Evolutionary conservation across 1,139 yeast species (phyloP).

Genomic region (Pneumocystis wakefieldiae): DNA sequence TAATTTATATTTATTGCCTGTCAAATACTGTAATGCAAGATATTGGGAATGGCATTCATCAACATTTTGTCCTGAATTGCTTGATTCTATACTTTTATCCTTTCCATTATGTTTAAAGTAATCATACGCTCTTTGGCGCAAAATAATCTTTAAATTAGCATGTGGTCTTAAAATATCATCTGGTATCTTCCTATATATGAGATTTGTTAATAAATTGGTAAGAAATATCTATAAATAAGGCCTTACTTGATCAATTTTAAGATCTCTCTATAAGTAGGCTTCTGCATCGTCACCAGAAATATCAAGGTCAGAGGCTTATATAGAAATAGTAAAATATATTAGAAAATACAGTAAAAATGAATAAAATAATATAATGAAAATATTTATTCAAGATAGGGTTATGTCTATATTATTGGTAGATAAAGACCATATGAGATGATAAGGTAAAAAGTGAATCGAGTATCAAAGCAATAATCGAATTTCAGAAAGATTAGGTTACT

Average conservation of each 20-base stretch:
- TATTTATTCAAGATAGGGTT: not conserved
- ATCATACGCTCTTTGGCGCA: not conserved
- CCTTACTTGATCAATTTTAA: not conserved
- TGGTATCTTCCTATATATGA: not conserved
- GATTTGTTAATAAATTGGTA: not conserved
- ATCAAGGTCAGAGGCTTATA: not conserved
- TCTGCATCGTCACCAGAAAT: not conserved
- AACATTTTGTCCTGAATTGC: not conserved
- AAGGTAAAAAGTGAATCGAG: not conserved
- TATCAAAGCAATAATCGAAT: not conserved
- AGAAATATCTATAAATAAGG: not conserved
- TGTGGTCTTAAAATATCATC: not conserved
- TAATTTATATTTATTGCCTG: constrained; percentile 4
- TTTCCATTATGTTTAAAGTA: not conserved
- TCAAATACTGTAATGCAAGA: not conserved
- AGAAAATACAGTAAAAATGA: not conserved
- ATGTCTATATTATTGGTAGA: not conserved
- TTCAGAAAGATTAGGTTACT: not conserved
- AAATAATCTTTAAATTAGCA: not conserved
- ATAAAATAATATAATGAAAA: not conserved
- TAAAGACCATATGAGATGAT: not conserved
- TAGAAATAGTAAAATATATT: not conserved
- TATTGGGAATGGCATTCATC: not conserved
- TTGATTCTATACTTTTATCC: not conserved
- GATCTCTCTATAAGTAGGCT: not conserved